A percentile compares a stretch with the other conserved stretches of the same genome.
phyloP scores from a whole-genome alignment of 305 asterid species.

The Rubia balearica region DNA sequence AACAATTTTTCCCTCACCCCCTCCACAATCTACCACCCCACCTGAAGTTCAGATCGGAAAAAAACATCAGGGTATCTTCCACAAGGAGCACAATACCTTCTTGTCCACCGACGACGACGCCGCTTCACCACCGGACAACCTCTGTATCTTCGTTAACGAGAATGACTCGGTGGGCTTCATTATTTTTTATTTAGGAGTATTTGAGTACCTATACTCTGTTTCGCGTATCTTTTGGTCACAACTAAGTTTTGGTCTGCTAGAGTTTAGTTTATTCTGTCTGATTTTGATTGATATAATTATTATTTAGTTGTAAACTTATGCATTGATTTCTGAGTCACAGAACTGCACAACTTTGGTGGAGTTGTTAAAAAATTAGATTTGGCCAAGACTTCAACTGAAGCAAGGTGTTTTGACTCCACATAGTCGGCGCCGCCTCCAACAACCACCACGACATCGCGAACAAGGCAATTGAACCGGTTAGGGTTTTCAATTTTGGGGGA shows the following conservation, averaged over 20 bases:
- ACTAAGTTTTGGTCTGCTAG: background rate
- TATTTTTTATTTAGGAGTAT: background rate
- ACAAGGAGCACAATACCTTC: conserved; percentile 41
- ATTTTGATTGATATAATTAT: background rate
- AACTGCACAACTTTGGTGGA: conserved; percentile 65
- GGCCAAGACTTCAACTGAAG: conserved; percentile 33
- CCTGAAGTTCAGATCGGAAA: conserved; percentile 97
- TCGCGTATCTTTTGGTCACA: background rate
- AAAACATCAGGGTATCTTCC: conserved; percentile 98
- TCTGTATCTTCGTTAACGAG: conserved; percentile 53
- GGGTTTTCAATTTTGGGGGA: too few species aligned
- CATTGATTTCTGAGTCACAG: conserved; percentile 27
- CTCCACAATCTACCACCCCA: too few species aligned
- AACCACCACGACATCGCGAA: too few species aligned
- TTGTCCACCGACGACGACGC: conserved; percentile 22
- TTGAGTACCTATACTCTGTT: background rate
- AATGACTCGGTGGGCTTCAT: background rate
- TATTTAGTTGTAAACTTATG: background rate
- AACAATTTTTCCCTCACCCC: too few species aligned
- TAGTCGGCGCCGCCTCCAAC: too few species aligned
- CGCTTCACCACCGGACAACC: conserved; percentile 24
- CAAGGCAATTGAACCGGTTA: too few species aligned
- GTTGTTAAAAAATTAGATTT: conserved; percentile 44
- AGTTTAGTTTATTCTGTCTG: background rate
- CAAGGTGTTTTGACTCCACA: conserved; percentile 28